phyloP scores from a whole-genome alignment of 306 rosid species.

The Lagenaria siceraria region DNA sequence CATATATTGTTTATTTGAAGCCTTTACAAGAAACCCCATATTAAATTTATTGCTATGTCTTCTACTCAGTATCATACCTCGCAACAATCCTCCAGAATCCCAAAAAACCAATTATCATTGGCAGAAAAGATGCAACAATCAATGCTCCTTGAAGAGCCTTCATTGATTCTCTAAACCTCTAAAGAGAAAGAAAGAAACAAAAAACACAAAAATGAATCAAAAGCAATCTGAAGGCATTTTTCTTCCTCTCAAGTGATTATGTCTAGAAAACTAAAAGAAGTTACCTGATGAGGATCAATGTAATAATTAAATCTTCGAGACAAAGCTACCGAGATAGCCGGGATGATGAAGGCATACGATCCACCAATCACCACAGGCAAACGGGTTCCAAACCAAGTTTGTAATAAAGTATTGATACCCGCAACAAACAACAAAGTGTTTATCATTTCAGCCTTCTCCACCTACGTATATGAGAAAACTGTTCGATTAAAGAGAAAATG shows the following conservation, averaged over 20 bases:
- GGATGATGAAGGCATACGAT: conserved; percentile 61
- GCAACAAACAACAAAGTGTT: conserved; percentile 64
- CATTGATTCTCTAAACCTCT: conserved; percentile 68
- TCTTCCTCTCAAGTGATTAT: no score
- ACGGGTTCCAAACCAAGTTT: conserved; percentile 60
- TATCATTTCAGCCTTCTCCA: conserved; percentile 75
- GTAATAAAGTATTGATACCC: conserved; percentile 66
- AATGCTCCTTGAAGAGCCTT: conserved; percentile 69
- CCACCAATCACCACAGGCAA: conserved; percentile 75
- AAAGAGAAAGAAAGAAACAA: not conserved
- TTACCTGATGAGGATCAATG: conserved; percentile 48
- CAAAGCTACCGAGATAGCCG: conserved; percentile 36
- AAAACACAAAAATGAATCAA: conserved; percentile 10
- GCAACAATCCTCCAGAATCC: conserved; percentile 74
- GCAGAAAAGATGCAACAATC: conserved; percentile 52
- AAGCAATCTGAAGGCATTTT: not conserved
- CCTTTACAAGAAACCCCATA: not conserved
- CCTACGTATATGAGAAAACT: conserved; percentile 18
- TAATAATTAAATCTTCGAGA: conserved; percentile 36
- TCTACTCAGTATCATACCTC: conserved; percentile 28
- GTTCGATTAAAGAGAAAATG: not conserved
- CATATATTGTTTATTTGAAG: not conserved
- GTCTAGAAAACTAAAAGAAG: no score
- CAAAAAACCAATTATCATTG: conserved; percentile 53
- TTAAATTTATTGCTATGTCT: not conserved